Evolutionary conservation across 2,329 filamentous ascomycete species (phyloP).

Genomic region (Penicillium olsonii): DNA sequence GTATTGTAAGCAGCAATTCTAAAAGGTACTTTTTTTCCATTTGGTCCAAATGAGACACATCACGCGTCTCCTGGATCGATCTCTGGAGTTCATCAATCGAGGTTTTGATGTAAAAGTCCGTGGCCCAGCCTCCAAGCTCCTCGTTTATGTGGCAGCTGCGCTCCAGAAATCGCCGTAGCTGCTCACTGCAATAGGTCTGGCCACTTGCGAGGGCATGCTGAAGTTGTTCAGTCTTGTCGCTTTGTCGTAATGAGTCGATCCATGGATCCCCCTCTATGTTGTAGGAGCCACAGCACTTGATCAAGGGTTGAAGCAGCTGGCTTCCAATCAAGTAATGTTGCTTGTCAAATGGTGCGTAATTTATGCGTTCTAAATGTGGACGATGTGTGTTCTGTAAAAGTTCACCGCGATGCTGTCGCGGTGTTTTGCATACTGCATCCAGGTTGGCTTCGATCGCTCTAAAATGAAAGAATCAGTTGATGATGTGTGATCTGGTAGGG

Average conservation of each 20-base stretch:
- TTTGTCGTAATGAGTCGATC: slow-evolving; percentile 50
- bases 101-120: slow-evolving; percentile 63
- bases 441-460: slow-evolving; percentile 64
- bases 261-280: slow-evolving; percentile 65
- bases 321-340: background rate
- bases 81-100: slow-evolving; percentile 44
- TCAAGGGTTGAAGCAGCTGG: slow-evolving; percentile 48
- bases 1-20: slow-evolving; percentile 36
- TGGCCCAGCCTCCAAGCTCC: slow-evolving; percentile 69
- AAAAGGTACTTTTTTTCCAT: slow-evolving; percentile 59
- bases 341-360: slow-evolving; percentile 13
- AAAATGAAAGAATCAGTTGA: background rate
- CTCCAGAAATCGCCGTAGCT: slow-evolving; percentile 58
- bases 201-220: slow-evolving; percentile 29
- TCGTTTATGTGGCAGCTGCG: slow-evolving; percentile 54
- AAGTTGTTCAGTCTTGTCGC: slow-evolving; percentile 36
- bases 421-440: slow-evolving; percentile 68
- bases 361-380: slow-evolving; percentile 49
- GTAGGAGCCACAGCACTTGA: slow-evolving; percentile 44
- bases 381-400: slow-evolving; percentile 67
- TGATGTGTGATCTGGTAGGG: background rate
- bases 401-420: slow-evolving; percentile 68
- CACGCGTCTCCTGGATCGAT: slow-evolving; percentile 26
- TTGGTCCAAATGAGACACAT: slow-evolving; percentile 48
- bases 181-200: slow-evolving; percentile 48